Conservation (phyloP, 2,329 filamentous ascomycete species). For the Ceratocystis huliohia region DNA sequence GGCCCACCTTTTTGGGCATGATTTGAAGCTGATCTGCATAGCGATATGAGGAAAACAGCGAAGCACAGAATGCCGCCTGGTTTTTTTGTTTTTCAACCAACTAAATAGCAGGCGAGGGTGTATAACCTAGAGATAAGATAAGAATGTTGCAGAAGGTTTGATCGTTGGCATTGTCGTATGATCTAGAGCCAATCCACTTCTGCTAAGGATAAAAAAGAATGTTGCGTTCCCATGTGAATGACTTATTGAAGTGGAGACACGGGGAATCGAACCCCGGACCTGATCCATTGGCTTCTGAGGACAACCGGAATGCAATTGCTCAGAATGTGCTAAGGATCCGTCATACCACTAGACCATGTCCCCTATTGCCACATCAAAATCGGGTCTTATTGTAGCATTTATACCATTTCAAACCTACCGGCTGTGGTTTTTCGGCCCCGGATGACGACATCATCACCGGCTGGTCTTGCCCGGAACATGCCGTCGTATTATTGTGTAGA, state of each 20-base stretch:
- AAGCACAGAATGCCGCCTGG: too few relatives aligned
- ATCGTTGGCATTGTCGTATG: too few relatives aligned
- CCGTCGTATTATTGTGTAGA: too few relatives aligned
- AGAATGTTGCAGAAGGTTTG: too few relatives aligned
- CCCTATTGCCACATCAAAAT: not conserved
- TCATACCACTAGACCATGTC: conserved; percentile 21
- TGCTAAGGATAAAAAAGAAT: not conserved
- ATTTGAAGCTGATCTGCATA: not conserved
- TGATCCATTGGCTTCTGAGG: conserved; percentile 13
- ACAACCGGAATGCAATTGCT: not conserved
- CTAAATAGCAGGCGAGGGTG: too few relatives aligned
- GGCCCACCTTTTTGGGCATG: not conserved
- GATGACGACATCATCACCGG: too few relatives aligned
- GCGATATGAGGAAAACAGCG: too few relatives aligned
- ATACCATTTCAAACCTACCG: not conserved
- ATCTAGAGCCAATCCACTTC: too few relatives aligned
- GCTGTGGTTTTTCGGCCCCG: too few relatives aligned
- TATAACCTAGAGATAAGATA: too few relatives aligned
- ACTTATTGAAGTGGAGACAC: conserved; percentile 16
- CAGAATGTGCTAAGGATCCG: conserved; percentile 19
- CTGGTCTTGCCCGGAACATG: too few relatives aligned
- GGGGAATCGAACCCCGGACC: conserved; percentile 22
- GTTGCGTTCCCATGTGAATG: not conserved
- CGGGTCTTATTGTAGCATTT: not conserved
- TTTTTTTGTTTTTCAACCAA: too few relatives aligned